phyloP scores from a whole-genome alignment of 176 grass and related monocot species.

The Lolium perenne region DNA sequence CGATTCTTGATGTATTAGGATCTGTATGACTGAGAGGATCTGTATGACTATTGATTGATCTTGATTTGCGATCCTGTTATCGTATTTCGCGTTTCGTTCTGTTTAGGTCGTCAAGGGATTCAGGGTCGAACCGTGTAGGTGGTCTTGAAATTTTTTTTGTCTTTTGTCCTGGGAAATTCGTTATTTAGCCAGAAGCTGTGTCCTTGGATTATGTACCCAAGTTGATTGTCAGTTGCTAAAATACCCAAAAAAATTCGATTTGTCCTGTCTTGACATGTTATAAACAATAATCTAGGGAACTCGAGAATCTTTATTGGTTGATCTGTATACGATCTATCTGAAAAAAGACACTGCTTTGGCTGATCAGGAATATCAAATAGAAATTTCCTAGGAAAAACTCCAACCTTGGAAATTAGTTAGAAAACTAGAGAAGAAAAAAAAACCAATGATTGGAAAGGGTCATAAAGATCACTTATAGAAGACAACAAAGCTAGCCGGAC shows the following conservation, averaged over 20 bases:
- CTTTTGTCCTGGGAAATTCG: not conserved
- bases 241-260: not conserved
- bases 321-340: not conserved
- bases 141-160: not conserved
- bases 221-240: not conserved
- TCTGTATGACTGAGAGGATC: not conserved
- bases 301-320: not conserved
- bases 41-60: not conserved
- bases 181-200: not conserved
- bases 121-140: not conserved
- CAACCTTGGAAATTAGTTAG: no score
- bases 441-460: not conserved
- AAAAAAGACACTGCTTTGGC: not conserved
- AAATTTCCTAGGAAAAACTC: not conserved
- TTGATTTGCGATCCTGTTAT: not conserved
- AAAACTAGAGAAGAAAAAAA: not conserved
- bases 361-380: not conserved
- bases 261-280: not conserved
- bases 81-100: not conserved
- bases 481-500: not conserved
- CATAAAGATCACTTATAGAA: not conserved
- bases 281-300: not conserved
- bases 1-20: not conserved
- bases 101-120: not conserved
- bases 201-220: not conserved